A percentile compares a stretch with the other conserved stretches of the same genome.
phyloP scores from a whole-genome alignment of 805 yeast species.

The Candida ovalis region DNA sequence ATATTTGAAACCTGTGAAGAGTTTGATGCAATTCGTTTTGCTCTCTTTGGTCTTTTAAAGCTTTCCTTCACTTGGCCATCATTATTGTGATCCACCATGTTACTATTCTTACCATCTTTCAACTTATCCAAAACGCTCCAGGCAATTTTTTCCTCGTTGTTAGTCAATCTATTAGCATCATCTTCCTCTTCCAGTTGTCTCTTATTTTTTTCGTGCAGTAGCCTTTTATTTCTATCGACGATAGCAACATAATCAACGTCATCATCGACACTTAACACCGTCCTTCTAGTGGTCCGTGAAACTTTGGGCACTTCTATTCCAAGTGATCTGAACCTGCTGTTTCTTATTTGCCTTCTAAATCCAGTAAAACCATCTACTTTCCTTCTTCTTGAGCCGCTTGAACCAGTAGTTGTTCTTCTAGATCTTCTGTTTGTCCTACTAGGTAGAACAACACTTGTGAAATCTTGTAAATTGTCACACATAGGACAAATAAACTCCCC shows the following conservation, averaged over 20 bases:
- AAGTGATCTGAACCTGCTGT: slow-evolving; percentile 16
- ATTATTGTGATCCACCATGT: background rate
- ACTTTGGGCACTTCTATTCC: slow-evolving; percentile 11
- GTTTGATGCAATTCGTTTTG: background rate
- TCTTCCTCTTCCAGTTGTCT: slow-evolving; percentile 3
- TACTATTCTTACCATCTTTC: background rate
- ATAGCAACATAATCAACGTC: slow-evolving; percentile 20
- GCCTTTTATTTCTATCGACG: slow-evolving; percentile 18
- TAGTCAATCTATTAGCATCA: background rate
- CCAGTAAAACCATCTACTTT: slow-evolving; percentile 2
- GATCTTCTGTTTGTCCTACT: slow-evolving; percentile 7
- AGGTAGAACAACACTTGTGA: slow-evolving; percentile 17
- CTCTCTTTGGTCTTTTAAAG: slow-evolving; percentile 15
- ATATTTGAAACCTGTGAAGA: background rate
- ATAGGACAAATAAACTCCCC: slow-evolving; percentile 32
- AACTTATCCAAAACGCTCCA: slow-evolving; percentile 29
- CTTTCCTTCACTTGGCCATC: background rate
- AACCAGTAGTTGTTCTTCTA: slow-evolving; percentile 2
- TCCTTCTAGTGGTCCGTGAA: background rate
- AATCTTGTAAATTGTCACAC: slow-evolving; percentile 31
- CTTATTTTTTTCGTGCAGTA: slow-evolving; percentile 10
- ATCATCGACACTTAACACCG: slow-evolving; percentile 9
- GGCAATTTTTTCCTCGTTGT: slow-evolving; percentile 22
- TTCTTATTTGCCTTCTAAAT: slow-evolving; percentile 24
- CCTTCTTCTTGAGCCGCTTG: slow-evolving; percentile 1